Conservation (phyloP, 202 grass and related monocot genomes). For the Setaria viridis region DNA sequence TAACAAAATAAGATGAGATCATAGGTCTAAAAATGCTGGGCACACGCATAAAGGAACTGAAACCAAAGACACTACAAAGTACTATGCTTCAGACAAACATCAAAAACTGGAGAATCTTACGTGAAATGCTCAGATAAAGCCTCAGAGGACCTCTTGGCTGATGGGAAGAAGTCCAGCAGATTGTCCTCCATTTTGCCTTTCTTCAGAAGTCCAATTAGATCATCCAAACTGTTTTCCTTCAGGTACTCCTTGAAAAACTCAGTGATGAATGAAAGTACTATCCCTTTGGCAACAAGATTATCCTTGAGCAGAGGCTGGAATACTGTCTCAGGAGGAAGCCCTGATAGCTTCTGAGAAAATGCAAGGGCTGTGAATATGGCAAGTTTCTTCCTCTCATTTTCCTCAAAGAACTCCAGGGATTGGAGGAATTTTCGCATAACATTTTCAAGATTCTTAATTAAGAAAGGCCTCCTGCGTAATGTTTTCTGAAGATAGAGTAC, state of each 20-base stretch:
- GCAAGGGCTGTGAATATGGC: conserved; percentile 89
- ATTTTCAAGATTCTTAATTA: conserved; percentile 96
- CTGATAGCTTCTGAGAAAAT: conserved; percentile 91
- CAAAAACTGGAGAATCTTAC: conserved; percentile 43
- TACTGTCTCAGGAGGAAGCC: conserved; percentile 81
- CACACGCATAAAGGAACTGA: conserved; percentile 22
- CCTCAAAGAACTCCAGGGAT: conserved; percentile 88
- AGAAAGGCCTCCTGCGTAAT: conserved; percentile 78
- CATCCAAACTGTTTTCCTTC: conserved; percentile 83
- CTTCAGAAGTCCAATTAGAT: conserved; percentile 88
- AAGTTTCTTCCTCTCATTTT: conserved; percentile 84
- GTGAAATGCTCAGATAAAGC: conserved; percentile 86
- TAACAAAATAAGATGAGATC: background rate
- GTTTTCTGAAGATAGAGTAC: conserved; percentile 89
- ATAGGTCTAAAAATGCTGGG: background rate
- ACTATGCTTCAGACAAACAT: conserved; percentile 11
- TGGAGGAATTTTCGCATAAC: conserved; percentile 89
- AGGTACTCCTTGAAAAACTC: conserved; percentile 88
- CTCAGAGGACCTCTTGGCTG: conserved; percentile 68
- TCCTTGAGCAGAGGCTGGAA: conserved; percentile 91
- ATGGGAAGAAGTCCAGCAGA: conserved; percentile 82
- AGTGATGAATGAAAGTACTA: conserved; percentile 85
- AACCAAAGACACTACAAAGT: background rate
- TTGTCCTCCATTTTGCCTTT: conserved; percentile 91
- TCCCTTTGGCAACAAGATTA: conserved; percentile 87